Evolutionary conservation across 305 asterid genomes (phyloP).

Genomic region (Rubia occidens): DNA sequence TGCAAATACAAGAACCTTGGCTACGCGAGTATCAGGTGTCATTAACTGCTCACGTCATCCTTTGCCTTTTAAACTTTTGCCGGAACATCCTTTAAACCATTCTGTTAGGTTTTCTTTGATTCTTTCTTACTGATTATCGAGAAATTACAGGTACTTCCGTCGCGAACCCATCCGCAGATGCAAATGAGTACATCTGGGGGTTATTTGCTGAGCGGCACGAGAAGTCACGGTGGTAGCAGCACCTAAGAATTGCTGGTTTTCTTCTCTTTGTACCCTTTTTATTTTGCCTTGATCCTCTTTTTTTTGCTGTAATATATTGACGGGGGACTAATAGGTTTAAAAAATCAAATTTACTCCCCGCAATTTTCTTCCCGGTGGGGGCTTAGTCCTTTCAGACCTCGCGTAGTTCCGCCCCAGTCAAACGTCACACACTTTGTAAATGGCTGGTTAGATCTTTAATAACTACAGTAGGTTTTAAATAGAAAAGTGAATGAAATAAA

Average conservation of each 20-base stretch:
- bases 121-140: neutral
- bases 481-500: too few species aligned
- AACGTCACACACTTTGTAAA: too few species aligned
- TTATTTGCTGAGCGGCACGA: conserved; percentile 65
- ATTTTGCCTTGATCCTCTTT: neutral
- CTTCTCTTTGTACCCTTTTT: neutral
- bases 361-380: too few species aligned
- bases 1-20: conserved; percentile 82
- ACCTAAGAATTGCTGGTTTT: neutral
- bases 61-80: neutral
- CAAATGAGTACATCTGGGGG: conserved; percentile 96
- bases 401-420: too few species aligned
- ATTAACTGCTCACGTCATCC: neutral
- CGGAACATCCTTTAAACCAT: neutral
- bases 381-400: too few species aligned
- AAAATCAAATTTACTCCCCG: too few species aligned
- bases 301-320: too few species aligned
- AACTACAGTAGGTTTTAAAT: too few species aligned
- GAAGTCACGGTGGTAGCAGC: conserved; percentile 25
- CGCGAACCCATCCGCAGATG: conserved; percentile 93
- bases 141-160: conserved; percentile 64
- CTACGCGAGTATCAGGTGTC: conserved; percentile 89
- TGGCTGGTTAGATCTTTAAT: too few species aligned
- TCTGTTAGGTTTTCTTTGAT: too few species aligned
- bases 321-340: too few species aligned